A percentile compares a stretch with the other conserved stretches of the same genome.
These are phyloP conservation scores for Ogataea siamensis DNA, from an alignment of 805 yeast species.

Conservation along the genomic window DNA sequence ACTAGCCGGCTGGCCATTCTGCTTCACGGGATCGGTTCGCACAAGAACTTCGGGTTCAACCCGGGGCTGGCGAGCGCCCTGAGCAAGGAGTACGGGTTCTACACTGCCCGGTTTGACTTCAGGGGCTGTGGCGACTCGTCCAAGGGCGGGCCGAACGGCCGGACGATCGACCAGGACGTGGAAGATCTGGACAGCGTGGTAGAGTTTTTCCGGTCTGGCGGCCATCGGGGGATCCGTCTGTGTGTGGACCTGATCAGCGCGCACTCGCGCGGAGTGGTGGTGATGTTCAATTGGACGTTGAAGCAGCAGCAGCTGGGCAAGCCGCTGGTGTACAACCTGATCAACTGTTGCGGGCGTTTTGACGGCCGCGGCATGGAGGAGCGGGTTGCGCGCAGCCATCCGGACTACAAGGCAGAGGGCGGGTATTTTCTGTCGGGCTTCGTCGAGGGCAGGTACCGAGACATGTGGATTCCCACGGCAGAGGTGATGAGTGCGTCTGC, in stretches of 20 bases:
- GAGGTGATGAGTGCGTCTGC: slow-evolving; percentile 53
- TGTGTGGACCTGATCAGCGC: slow-evolving; percentile 59
- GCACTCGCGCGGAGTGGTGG: slow-evolving; percentile 79
- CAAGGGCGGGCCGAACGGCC: slow-evolving; percentile 50
- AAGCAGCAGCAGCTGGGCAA: slow-evolving; percentile 37
- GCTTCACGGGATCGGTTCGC: slow-evolving; percentile 86
- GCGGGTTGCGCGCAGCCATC: slow-evolving; percentile 34
- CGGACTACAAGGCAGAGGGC: slow-evolving; percentile 40
- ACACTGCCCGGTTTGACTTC: slow-evolving; percentile 76
- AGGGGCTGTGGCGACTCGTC: slow-evolving; percentile 78
- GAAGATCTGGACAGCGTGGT: slow-evolving; percentile 59
- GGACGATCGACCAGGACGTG: slow-evolving; percentile 62
- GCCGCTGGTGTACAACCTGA: slow-evolving; percentile 51
- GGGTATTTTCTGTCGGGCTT: slow-evolving; percentile 43
- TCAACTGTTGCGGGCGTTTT: slow-evolving; percentile 75
- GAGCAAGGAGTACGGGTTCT: slow-evolving; percentile 58
- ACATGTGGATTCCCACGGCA: slow-evolving; percentile 41
- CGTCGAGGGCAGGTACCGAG: slow-evolving; percentile 47
- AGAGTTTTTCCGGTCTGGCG: slow-evolving; percentile 30
- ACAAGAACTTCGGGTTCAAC: slow-evolving; percentile 76
- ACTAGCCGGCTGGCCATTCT: slow-evolving; percentile 46
- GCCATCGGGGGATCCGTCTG: slow-evolving; percentile 38
- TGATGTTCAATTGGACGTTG: slow-evolving; percentile 71
- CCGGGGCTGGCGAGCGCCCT: slow-evolving; percentile 57
- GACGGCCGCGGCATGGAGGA: slow-evolving; percentile 46